Conservation (phyloP, 2,329 filamentous ascomycete genomes). For the Aspergillus amoenus region DNA sequence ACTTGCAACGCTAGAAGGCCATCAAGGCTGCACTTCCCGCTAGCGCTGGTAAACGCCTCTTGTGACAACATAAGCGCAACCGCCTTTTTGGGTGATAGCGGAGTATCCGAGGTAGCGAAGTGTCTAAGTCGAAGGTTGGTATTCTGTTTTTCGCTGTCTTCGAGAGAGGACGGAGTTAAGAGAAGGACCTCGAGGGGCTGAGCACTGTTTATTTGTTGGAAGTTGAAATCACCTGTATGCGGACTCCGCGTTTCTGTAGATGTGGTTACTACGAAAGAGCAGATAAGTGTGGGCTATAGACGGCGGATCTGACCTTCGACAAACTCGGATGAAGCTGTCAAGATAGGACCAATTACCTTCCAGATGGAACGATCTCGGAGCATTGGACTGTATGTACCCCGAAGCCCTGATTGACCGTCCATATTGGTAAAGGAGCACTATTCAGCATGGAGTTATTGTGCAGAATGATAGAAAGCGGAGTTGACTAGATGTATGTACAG, state of each 20-base stretch:
- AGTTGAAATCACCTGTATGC: slow-evolving; percentile 21
- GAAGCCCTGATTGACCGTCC: not conserved
- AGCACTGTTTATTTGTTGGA: slow-evolving; percentile 6
- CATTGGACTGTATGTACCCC: slow-evolving; percentile 39
- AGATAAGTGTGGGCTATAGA: not conserved
- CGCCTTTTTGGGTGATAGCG: slow-evolving; percentile 9
- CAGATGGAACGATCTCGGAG: slow-evolving; percentile 42
- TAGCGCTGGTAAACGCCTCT: slow-evolving; percentile 19
- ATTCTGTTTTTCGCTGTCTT: slow-evolving; percentile 13
- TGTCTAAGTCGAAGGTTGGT: slow-evolving; percentile 20
- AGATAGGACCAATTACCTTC: slow-evolving; percentile 25
- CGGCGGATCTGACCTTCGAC: slow-evolving; percentile 22
- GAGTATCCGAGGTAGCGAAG: slow-evolving; percentile 8
- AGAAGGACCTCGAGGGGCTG: slow-evolving; percentile 22
- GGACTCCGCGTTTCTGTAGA: slow-evolving; percentile 16
- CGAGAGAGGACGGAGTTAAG: slow-evolving; percentile 19
- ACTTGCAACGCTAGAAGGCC: slow-evolving; percentile 25
- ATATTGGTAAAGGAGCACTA: not conserved
- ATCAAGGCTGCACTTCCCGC: slow-evolving; percentile 18
- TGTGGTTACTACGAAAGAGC: not conserved
- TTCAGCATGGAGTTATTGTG: not conserved
- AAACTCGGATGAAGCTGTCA: slow-evolving; percentile 12
- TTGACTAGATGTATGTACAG: slow-evolving; percentile 12
- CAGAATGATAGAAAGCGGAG: slow-evolving; percentile 10
- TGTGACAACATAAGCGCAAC: slow-evolving; percentile 27